These are phyloP conservation scores for Neurospora sp. DNA, from an alignment of 495 filamentous ascomycete species.

Conservation along the genomic window DNA sequence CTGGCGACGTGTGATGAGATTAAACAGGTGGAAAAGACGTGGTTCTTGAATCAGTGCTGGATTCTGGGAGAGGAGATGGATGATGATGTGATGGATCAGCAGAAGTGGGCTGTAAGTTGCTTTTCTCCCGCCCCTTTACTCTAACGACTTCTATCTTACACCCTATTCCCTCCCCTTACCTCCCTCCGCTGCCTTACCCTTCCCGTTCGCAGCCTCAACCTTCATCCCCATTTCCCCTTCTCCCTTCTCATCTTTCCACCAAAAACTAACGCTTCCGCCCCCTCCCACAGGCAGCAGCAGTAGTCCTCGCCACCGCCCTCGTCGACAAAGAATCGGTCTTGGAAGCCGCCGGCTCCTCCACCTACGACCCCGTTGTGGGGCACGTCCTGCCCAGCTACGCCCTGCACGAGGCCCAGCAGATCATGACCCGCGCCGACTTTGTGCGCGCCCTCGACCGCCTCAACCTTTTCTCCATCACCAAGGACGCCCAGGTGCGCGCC, in stretches of 20 bases:
- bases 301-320: slow-evolving; percentile 84
- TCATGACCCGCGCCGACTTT: slow-evolving; percentile 96
- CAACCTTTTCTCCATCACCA: slow-evolving; percentile 93
- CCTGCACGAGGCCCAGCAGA: slow-evolving; percentile 69
- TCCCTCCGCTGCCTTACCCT: no score
- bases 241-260: not conserved
- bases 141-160: no score
- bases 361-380: slow-evolving; percentile 52
- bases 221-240: not conserved
- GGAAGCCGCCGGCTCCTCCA: slow-evolving; percentile 25
- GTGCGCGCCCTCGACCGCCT: slow-evolving; percentile 85
- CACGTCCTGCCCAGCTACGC: slow-evolving; percentile 75
- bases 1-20: slow-evolving; percentile 68
- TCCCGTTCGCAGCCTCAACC: no score
- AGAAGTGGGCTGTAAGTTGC: slow-evolving; percentile 76
- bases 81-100: slow-evolving; percentile 98
- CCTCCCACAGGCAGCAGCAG: slow-evolving; percentile 60
- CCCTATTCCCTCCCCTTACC: not conserved
- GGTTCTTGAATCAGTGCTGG: slow-evolving; percentile 93
- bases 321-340: slow-evolving; percentile 70
- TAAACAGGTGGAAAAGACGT: slow-evolving; percentile 72
- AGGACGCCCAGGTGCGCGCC: slow-evolving; percentile 75
- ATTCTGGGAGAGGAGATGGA: slow-evolving; percentile 91
- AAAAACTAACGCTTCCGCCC: not conserved
- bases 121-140: not conserved